Evolutionary conservation across 345 rosid species (phyloP).

Genomic region (Brassica juncea): DNA sequence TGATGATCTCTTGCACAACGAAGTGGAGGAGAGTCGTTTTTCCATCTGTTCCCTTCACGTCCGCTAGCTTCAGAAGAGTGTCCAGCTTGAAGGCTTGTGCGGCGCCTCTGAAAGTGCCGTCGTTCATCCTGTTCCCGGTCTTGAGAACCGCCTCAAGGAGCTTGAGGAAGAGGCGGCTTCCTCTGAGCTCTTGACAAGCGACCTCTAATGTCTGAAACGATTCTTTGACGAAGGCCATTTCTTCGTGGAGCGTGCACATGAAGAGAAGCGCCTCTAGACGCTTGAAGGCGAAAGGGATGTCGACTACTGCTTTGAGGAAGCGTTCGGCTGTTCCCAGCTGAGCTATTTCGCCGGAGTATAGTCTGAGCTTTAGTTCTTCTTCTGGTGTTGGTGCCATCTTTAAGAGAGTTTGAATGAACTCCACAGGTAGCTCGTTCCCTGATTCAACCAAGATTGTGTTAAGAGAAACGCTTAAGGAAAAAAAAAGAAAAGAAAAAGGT

Average conservation of each 20-base stretch:
- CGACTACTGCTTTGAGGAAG: constrained; percentile 80
- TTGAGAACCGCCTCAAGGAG: constrained; percentile 98
- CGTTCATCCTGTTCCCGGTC: constrained; percentile 98
- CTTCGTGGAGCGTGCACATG: constrained; percentile 87
- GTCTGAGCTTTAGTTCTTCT: constrained; percentile 95
- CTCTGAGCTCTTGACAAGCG: constrained; percentile 85
- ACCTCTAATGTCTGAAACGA: constrained; percentile 82
- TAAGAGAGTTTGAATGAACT: constrained; percentile 75
- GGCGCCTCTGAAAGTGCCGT: constrained; percentile 95
- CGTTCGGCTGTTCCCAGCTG: constrained; percentile 92
- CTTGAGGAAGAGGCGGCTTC: constrained; percentile 85
- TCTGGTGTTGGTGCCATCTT: constrained; percentile 95
- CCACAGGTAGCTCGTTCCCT: constrained; percentile 94
- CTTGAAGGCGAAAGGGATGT: constrained; percentile 84
- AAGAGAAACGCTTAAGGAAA: constrained; percentile 18
- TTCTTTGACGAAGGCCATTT: constrained; percentile 61
- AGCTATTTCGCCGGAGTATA: constrained; percentile 71
- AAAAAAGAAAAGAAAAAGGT: too few relatives aligned
- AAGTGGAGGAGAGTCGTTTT: constrained; percentile 98
- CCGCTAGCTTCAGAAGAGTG: constrained; percentile 89
- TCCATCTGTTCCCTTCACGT: constrained; percentile 96
- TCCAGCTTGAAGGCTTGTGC: constrained; percentile 98
- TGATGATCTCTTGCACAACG: constrained; percentile 90
- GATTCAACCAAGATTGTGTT: constrained; percentile 39
- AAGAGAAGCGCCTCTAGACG: constrained; percentile 84